Evolutionary conservation across 192 early-diverging fungal genomes (phyloP).

Genomic region (Tieghemiomyces parasiticus): DNA sequence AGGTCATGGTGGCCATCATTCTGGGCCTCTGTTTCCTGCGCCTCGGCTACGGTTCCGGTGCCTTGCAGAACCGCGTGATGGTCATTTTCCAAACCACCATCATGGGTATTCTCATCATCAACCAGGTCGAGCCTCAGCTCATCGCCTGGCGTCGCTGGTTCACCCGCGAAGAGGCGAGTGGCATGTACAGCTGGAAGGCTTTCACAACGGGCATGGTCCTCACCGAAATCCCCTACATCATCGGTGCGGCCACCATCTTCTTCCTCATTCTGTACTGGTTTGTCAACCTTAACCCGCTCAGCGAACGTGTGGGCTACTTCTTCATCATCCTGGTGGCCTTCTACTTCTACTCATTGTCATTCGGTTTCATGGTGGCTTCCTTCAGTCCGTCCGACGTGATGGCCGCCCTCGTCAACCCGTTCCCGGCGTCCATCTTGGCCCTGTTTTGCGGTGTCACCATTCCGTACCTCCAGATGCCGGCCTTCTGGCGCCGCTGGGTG

Average conservation of each 20-base stretch:
- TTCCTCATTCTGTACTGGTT: slow-evolving; percentile 44
- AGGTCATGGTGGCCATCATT: slow-evolving; percentile 37
- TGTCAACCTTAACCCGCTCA: slow-evolving; percentile 28
- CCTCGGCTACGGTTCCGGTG: slow-evolving; percentile 30
- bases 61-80: slow-evolving; percentile 44
- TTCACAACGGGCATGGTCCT: slow-evolving; percentile 42
- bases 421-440: slow-evolving; percentile 38
- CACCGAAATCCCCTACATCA: slow-evolving; percentile 43
- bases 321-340: slow-evolving; percentile 35
- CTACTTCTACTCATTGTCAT: slow-evolving; percentile 29
- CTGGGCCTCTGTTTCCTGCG: slow-evolving; percentile 56
- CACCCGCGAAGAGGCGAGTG: slow-evolving; percentile 41
- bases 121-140: slow-evolving; percentile 48
- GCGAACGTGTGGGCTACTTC: slow-evolving; percentile 41
- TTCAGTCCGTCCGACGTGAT: slow-evolving; percentile 36
- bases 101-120: slow-evolving; percentile 40
- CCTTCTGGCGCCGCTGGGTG: slow-evolving; percentile 47
- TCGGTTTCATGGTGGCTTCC: slow-evolving; percentile 42
- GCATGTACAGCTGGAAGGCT: slow-evolving; percentile 46
- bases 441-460: slow-evolving; percentile 48
- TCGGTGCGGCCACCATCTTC: slow-evolving; percentile 35
- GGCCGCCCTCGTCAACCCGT: slow-evolving; percentile 43
- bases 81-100: slow-evolving; percentile 29
- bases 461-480: slow-evolving; percentile 34
- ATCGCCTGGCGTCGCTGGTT: slow-evolving; percentile 40